Evolutionary conservation across 2,329 filamentous ascomycete genomes (phyloP).

Genomic region (Penicillium sp.): DNA sequence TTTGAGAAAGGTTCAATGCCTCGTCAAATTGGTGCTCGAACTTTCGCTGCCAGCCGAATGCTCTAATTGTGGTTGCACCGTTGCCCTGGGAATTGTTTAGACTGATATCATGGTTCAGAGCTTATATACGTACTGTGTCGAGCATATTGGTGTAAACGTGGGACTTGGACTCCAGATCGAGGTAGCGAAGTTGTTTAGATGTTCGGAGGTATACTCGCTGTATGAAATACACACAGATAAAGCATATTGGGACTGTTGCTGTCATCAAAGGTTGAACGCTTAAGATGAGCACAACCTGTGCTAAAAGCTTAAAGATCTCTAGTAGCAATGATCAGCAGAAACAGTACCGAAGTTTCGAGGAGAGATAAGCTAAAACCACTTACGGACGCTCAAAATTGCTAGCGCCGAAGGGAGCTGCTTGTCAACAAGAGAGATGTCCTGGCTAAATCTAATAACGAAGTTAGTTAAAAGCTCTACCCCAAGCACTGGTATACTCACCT

Average conservation of each 20-base stretch:
- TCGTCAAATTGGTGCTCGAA: background rate
- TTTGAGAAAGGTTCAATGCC: slow-evolving; percentile 1
- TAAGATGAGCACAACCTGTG: background rate
- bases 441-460: background rate
- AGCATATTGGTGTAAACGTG: background rate
- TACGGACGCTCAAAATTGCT: background rate
- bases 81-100: background rate
- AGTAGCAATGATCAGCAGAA: background rate
- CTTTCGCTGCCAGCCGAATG: background rate
- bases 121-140: background rate
- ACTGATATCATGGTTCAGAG: background rate
- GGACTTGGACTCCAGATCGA: background rate
- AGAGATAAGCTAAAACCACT: background rate
- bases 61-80: background rate
- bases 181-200: background rate
- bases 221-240: background rate
- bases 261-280: background rate
- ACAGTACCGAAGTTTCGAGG: background rate
- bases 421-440: background rate
- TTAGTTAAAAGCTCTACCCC: background rate
- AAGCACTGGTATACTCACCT: background rate
- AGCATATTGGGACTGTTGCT: background rate
- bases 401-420: background rate
- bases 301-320: background rate
- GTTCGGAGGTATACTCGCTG: background rate